Evolutionary conservation across 2,329 filamentous ascomycete species (phyloP).

Genomic region (Colletotrichum falcatum): DNA sequence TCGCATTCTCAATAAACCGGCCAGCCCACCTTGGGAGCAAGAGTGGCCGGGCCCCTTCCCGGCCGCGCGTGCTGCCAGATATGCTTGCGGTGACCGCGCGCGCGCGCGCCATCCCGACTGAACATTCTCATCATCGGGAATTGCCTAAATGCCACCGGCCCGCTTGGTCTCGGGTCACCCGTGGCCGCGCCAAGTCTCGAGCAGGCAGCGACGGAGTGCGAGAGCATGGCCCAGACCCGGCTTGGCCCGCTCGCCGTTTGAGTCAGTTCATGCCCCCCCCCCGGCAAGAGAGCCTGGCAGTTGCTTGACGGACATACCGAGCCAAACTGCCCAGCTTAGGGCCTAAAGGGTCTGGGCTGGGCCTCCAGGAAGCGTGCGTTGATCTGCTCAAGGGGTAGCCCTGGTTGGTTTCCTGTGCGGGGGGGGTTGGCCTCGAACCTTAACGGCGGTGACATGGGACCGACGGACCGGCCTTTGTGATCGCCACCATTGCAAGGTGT

Average conservation of each 20-base stretch:
- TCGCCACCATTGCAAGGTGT: no score
- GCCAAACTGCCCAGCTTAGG: neutral
- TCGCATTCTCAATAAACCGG: no score
- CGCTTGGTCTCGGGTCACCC: no score
- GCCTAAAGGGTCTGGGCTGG: neutral
- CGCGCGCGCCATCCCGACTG: neutral
- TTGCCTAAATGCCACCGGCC: neutral
- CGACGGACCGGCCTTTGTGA: neutral
- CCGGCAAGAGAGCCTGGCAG: slow-evolving; percentile 4
- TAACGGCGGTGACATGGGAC: neutral
- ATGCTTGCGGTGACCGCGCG: neutral
- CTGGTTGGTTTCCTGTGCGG: neutral
- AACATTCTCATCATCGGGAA: neutral
- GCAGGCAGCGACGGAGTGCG: neutral
- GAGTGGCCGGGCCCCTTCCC: no score
- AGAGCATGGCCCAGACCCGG: neutral
- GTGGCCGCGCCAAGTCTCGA: neutral
- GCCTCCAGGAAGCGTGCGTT: slow-evolving; percentile 5
- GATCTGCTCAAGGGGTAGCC: neutral
- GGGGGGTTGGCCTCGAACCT: neutral
- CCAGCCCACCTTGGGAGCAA: no score
- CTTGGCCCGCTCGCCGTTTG: neutral
- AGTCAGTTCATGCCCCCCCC: slow-evolving; percentile 14
- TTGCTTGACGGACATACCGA: slow-evolving; percentile 21
- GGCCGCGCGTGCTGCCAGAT: neutral